These are phyloP conservation scores for Lumnitzera racemosa DNA, from an alignment of 345 rosid genomes.

Conservation along the genomic window DNA sequence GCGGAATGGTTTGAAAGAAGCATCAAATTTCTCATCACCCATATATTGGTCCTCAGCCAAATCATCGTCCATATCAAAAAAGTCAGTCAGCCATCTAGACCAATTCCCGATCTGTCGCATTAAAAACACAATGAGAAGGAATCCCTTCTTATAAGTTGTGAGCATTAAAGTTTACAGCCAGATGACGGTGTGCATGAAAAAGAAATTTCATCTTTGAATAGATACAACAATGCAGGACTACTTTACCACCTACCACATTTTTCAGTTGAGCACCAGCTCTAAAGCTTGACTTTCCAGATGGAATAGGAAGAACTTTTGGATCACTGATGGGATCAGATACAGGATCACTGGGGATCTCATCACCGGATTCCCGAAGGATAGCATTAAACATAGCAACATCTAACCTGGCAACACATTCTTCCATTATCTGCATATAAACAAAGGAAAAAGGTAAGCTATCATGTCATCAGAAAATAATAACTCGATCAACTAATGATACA, in stretches of 20 bases:
- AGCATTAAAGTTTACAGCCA: too few relatives aligned
- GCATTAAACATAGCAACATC: conserved; percentile 98
- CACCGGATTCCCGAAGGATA: conserved; percentile 79
- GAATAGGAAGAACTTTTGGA: conserved; percentile 78
- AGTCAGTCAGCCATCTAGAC: conserved; percentile 90
- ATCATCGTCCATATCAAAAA: conserved; percentile 70
- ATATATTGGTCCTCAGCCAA: conserved; percentile 26
- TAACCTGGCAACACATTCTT: conserved; percentile 82
- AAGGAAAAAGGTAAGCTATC: conserved; percentile 1
- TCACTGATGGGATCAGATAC: conserved; percentile 91
- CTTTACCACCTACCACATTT: conserved; percentile 48
- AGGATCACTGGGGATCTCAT: conserved; percentile 92
- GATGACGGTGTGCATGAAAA: not conserved
- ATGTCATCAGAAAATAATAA: not conserved
- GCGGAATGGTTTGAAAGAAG: conserved; percentile 60
- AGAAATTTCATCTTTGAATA: not conserved
- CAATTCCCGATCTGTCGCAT: conserved; percentile 78
- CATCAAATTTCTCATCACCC: conserved; percentile 25
- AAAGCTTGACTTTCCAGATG: conserved; percentile 68
- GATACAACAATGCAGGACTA: not conserved
- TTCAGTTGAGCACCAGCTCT: conserved; percentile 87
- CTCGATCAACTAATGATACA: not conserved
- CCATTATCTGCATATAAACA: conserved; percentile 61
- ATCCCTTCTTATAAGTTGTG: too few relatives aligned
- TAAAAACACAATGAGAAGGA: not conserved